These are phyloP conservation scores for Waltergamsia citrina DNA, from an alignment of 2,329 filamentous ascomycete genomes.

Conservation along the genomic window DNA sequence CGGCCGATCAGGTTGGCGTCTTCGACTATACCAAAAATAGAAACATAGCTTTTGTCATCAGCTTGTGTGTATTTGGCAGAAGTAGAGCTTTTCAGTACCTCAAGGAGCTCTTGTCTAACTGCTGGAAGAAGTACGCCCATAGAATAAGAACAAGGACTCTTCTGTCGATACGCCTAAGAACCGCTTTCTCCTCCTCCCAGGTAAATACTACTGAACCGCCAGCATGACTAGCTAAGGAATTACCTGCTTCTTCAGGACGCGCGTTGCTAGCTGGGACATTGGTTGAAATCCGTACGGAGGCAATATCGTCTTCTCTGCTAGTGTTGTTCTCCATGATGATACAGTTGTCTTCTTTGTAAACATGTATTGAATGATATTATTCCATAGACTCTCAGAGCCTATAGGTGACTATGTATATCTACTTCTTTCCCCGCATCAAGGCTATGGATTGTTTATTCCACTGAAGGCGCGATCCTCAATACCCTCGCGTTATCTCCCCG, in stretches of 20 bases:
- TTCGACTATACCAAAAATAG: conserved; percentile 51
- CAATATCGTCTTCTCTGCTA: background rate
- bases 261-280: background rate
- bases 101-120: conserved; percentile 39
- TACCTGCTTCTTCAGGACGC: conserved; percentile 29
- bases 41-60: conserved; percentile 47
- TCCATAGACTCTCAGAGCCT: no score
- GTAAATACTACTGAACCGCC: conserved; percentile 26
- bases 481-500: no score
- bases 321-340: background rate
- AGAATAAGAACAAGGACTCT: conserved; percentile 38
- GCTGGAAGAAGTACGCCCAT: conserved; percentile 47
- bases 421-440: no score
- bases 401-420: no score
- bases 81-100: no score
- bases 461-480: no score
- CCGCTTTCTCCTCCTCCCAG: conserved; percentile 37
- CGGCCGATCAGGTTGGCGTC: conserved; percentile 36
- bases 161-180: conserved; percentile 31
- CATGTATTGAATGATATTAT: no score
- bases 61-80: no score
- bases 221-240: conserved; percentile 30
- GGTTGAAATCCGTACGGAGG: background rate
- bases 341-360: no score
- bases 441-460: no score